These are phyloP conservation scores for Coniochaeta pulveracea DNA, from an alignment of 2,329 filamentous ascomycete species.

Conservation along the genomic window DNA sequence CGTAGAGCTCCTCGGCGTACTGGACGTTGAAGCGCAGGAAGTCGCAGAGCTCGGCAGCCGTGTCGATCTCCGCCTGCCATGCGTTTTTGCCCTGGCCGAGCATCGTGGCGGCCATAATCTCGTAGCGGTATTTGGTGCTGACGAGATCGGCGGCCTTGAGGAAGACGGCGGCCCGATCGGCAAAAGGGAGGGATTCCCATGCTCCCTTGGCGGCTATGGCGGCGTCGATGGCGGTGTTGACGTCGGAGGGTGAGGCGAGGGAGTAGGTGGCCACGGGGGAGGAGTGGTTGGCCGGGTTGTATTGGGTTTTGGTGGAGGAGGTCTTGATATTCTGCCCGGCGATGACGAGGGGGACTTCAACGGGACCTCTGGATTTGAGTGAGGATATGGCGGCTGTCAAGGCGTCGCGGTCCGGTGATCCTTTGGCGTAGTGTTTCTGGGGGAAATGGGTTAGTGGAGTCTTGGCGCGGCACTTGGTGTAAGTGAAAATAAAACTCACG, in stretches of 20 bases:
- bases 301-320: slow-evolving; percentile 55
- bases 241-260: slow-evolving; percentile 65
- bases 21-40: slow-evolving; percentile 92
- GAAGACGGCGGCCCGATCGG: slow-evolving; percentile 85
- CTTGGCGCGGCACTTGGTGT: background rate
- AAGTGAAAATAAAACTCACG: slow-evolving; percentile 43
- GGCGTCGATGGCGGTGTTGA: slow-evolving; percentile 68
- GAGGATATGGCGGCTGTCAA: slow-evolving; percentile 63
- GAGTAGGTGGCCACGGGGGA: slow-evolving; percentile 73
- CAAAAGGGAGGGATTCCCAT: slow-evolving; percentile 82
- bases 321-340: slow-evolving; percentile 70
- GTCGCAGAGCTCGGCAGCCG: slow-evolving; percentile 83
- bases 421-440: slow-evolving; percentile 82
- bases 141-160: slow-evolving; percentile 92
- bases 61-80: slow-evolving; percentile 98
- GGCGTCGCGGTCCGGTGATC: slow-evolving; percentile 65
- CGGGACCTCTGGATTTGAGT: slow-evolving; percentile 55
- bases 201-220: slow-evolving; percentile 75
- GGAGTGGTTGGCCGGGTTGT: slow-evolving; percentile 73
- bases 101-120: slow-evolving; percentile 94
- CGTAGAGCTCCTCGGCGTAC: slow-evolving; percentile 85
- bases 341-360: slow-evolving; percentile 75
- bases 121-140: slow-evolving; percentile 85
- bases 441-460: background rate
- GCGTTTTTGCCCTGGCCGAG: slow-evolving; percentile 96